These are phyloP conservation scores for Lactarius vividus DNA, from an alignment of 768 basidiomycete genomes.

Conservation along the genomic window DNA sequence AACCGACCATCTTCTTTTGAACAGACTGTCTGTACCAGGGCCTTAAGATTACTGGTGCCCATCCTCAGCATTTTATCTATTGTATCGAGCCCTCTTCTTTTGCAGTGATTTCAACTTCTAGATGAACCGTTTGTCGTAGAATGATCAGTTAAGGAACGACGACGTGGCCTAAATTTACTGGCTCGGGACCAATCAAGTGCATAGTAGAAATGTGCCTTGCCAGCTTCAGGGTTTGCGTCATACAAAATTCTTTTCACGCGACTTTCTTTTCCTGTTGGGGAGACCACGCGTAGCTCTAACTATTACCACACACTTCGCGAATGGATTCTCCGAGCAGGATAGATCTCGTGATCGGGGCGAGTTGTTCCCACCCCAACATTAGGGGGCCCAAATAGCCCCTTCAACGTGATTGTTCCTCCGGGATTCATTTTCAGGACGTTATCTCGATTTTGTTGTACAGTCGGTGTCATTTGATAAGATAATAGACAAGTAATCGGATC, in stretches of 20 bases:
- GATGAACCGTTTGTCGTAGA: neutral
- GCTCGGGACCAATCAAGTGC: neutral
- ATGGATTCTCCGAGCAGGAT: neutral
- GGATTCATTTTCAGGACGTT: too few relatives aligned
- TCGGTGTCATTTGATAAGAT: neutral
- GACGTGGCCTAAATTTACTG: neutral
- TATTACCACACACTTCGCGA: neutral
- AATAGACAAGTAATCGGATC: neutral
- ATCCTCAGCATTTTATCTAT: neutral
- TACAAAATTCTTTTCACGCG: neutral
- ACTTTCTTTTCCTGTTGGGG: neutral
- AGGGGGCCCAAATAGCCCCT: neutral
- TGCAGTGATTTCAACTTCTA: neutral
- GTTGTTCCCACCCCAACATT: neutral
- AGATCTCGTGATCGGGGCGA: too few relatives aligned
- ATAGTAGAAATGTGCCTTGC: neutral
- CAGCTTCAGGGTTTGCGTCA: neutral
- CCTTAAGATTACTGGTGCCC: neutral
- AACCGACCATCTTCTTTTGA: neutral
- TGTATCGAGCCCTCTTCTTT: neutral
- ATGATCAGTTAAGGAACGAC: neutral
- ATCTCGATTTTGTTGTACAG: neutral
- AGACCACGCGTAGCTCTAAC: neutral
- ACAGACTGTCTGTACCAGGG: neutral
- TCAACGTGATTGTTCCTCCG: too few relatives aligned